Base-by-base conservation (phyloP, 176 grass and related monocot genomes). In the Avena insularis region DNA sequence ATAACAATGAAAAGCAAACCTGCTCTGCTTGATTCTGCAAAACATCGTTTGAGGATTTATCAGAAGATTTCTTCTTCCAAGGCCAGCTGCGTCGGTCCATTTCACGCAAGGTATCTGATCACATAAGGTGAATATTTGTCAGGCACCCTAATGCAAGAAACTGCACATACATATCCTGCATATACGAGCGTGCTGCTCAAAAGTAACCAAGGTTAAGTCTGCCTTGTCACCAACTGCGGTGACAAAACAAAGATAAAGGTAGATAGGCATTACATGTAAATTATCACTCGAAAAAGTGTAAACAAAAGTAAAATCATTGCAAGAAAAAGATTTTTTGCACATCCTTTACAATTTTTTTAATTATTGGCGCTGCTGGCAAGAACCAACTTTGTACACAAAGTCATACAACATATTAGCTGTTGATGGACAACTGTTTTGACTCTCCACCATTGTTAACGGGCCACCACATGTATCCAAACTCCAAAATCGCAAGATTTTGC, bases 61-160 rank as follows among this genome's bases (percentile, higher is more conserved):
- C 97, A 84, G 97, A 97, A 40, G 97, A 97, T 85, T 97, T 99
- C 89, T 99, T 99, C 90, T 99, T 99, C 97, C 97, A 99, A 17
- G 97, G 97, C 97, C 97, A 99, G 81, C 97, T 96, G 53, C 97
- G 87, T 17, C 94, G 87, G 82, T 99, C 97, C 97, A 99, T 99
- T 51, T 17, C 9, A 36, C 80, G 9, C 79, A 72, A 81, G 23
- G 61, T 86, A 82, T 82, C 86, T 92, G 84, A 86, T 48, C 75
- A 73, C 29, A 91, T 33, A 71, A n/a, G 7, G 19, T 56, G 2
- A 82, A 57, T 56, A 77, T 35, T 43, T 70, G 48, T 84, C 59
- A 86, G 71, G 71, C 23, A 82, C 81, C 56, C 35, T 4, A 62
- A 71, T 23, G 46, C 31, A 12, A 86, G n/a, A 77, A 81, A 80